phyloP scores from a whole-genome alignment of 192 early-diverging fungal species.

The Backusella liffmaniae region DNA sequence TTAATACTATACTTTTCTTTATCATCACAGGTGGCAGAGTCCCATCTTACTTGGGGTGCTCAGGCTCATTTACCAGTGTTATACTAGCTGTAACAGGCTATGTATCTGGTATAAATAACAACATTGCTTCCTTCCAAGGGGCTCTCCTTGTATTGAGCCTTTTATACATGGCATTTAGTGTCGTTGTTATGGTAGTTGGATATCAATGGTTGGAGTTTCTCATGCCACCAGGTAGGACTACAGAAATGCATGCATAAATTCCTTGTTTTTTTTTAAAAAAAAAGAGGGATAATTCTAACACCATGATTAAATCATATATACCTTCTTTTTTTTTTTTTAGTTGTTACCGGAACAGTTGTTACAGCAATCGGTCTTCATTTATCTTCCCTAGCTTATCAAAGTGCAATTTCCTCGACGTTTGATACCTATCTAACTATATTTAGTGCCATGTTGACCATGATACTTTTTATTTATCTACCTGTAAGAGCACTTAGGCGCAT shows the following conservation, averaged over 20 bases:
- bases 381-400: constrained; percentile 37
- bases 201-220: constrained; percentile 44
- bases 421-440: constrained; percentile 43
- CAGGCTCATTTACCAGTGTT: constrained; percentile 47
- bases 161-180: constrained; percentile 36
- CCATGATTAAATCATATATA: neutral
- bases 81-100: constrained; percentile 43
- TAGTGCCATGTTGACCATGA: constrained; percentile 37
- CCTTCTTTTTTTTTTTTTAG: constrained; percentile 8
- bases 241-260: neutral
- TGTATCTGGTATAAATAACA: constrained; percentile 33
- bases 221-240: constrained; percentile 44
- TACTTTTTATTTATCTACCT: constrained; percentile 43
- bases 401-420: constrained; percentile 34
- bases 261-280: neutral
- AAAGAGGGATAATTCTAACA: neutral
- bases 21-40: constrained; percentile 50
- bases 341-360: constrained; percentile 54
- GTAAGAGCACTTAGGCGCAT: constrained; percentile 36
- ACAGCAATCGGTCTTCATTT: constrained; percentile 51
- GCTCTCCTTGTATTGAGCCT: constrained; percentile 46
- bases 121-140: constrained; percentile 42
- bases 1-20: constrained; percentile 52
- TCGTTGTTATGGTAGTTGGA: constrained; percentile 42
- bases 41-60: constrained; percentile 56